Evolutionary conservation across 352 stramenopile species (phyloP).

Genomic region (Peronospora destructor): DNA sequence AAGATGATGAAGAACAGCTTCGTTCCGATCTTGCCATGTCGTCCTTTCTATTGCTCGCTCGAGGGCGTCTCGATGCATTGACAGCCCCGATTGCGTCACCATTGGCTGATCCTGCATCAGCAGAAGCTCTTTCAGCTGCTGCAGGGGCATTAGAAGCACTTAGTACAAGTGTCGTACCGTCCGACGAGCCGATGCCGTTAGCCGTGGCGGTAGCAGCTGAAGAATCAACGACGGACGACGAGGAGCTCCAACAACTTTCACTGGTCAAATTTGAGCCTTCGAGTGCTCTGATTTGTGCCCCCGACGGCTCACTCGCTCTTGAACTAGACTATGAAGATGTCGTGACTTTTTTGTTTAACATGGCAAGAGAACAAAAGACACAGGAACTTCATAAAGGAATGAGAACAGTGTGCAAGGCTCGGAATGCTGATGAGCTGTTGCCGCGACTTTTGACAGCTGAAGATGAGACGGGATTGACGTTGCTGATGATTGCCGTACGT

Average conservation of each 20-base stretch:
- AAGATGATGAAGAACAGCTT: conserved; percentile 16
- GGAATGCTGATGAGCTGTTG: conserved; percentile 45
- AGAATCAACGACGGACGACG: conserved; percentile 71
- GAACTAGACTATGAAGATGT: conserved; percentile 65
- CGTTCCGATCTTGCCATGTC: conserved; percentile 19
- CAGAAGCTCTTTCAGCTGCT: conserved; percentile 10
- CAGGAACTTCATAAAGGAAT: conserved; percentile 54
- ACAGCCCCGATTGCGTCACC: not conserved
- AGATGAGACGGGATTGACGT: conserved; percentile 73
- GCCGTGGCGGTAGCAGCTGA: conserved; percentile 37
- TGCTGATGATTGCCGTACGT: conserved; percentile 78
- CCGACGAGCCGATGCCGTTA: conserved; percentile 32
- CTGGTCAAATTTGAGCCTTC: conserved; percentile 44
- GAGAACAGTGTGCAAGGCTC: conserved; percentile 44
- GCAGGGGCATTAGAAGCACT: conserved; percentile 27
- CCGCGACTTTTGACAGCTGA: conserved; percentile 44
- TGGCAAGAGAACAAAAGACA: conserved; percentile 45
- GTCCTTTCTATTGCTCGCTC: conserved; percentile 33
- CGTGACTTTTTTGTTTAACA: conserved; percentile 47
- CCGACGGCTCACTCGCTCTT: conserved; percentile 24
- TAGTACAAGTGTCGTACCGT: conserved; percentile 14
- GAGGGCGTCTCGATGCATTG: conserved; percentile 22
- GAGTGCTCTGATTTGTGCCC: conserved; percentile 3
- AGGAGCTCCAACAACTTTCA: conserved; percentile 65
- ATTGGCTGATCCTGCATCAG: conserved; percentile 6